phyloP scores from a whole-genome alignment of 2,329 filamentous ascomycete species.

The Aspergillus costaricaensis region DNA sequence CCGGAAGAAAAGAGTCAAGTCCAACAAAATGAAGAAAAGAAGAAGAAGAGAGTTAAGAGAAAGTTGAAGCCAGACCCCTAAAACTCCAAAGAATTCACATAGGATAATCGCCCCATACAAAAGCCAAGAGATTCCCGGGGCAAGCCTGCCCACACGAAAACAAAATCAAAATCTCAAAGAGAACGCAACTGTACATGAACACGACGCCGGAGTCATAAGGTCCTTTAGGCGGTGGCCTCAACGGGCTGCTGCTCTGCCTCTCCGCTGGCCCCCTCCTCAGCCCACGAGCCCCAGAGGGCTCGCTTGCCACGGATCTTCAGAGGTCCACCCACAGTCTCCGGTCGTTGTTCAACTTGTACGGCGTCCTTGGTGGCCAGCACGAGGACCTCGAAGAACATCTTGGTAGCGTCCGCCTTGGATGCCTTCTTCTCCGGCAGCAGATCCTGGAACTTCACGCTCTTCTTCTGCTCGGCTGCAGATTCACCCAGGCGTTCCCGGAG shows the following conservation, averaged over 20 bases:
- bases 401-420: constrained; percentile 86
- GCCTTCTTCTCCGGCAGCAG: constrained; percentile 80
- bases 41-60: neutral
- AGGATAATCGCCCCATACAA: constrained; percentile 1
- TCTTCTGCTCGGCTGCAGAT: constrained; percentile 68
- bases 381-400: constrained; percentile 98
- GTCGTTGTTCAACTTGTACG: constrained; percentile 88
- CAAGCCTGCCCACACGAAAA: neutral
- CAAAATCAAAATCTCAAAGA: constrained; percentile 6
- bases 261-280: constrained; percentile 64
- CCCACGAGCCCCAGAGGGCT: constrained; percentile 97
- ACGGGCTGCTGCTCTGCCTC: constrained; percentile 43
- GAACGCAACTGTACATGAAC: constrained; percentile 16
- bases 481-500: constrained; percentile 82
- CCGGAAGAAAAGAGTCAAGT: neutral
- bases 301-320: constrained; percentile 87
- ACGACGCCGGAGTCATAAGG: neutral
- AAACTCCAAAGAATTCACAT: constrained; percentile 7
- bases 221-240: constrained; percentile 26
- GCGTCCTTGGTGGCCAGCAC: constrained; percentile 97
- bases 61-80: neutral
- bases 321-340: constrained; percentile 70
- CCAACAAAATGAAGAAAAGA: neutral
- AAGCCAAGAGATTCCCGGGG: constrained; percentile 2
- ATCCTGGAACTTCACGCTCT: constrained; percentile 85